These are phyloP conservation scores for Colletotrichum truncatum DNA, from an alignment of 2,329 filamentous ascomycete genomes.

Conservation along the genomic window DNA sequence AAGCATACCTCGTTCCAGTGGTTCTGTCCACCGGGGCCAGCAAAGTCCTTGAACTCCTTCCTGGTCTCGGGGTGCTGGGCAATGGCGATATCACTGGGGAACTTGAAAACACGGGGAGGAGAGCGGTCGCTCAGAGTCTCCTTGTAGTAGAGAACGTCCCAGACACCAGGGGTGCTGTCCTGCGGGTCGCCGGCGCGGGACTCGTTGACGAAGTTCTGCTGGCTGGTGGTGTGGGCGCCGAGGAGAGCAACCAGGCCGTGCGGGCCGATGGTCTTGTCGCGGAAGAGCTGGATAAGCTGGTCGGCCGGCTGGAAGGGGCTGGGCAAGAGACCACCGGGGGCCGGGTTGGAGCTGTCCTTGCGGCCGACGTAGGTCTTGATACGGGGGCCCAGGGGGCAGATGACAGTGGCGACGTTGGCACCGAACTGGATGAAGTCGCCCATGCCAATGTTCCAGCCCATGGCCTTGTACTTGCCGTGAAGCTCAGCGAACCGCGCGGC, in stretches of 20 bases:
- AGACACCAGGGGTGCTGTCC: conserved; percentile 61
- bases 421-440: conserved; percentile 66
- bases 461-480: conserved; percentile 47
- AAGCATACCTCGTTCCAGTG: conserved; percentile 51
- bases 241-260: conserved; percentile 62
- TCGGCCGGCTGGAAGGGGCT: conserved; percentile 50
- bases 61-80: conserved; percentile 45
- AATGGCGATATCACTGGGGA: conserved; percentile 52
- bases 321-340: conserved; percentile 53
- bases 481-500: conserved; percentile 48
- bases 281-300: conserved; percentile 57
- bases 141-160: conserved; percentile 62
- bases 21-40: conserved; percentile 41
- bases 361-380: conserved; percentile 62
- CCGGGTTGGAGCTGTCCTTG: conserved; percentile 49
- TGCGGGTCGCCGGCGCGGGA: conserved; percentile 53
- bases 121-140: conserved; percentile 42
- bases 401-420: conserved; percentile 57
- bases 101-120: conserved; percentile 49
- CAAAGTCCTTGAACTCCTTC: conserved; percentile 49
- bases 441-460: conserved; percentile 50
- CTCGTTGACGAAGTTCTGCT: conserved; percentile 55
- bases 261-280: conserved; percentile 61
- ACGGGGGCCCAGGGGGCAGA: conserved; percentile 55
- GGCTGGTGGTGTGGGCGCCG: conserved; percentile 62